Percentiles rank a stretch among this genome's conserved stretches.
Conservation (phyloP, 106 monocot species). For the Acorus gramineus region DNA sequence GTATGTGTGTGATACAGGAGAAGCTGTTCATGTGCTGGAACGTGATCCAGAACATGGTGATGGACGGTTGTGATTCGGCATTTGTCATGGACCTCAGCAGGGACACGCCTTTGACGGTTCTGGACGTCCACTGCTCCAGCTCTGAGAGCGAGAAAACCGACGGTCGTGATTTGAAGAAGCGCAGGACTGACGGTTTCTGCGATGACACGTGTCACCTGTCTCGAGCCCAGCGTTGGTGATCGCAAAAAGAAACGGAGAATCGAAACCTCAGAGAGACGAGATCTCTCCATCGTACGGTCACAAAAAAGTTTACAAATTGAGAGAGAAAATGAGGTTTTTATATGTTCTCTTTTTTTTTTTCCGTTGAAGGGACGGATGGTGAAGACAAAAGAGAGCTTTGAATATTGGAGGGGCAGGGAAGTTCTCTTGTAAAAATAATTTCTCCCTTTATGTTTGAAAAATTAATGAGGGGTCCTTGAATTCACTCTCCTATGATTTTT, state of each 20-base stretch:
- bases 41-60: conserved; percentile 14
- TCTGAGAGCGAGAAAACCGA: conserved; percentile 46
- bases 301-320: neutral
- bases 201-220: neutral
- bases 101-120: conserved; percentile 49
- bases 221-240: neutral
- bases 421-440: neutral
- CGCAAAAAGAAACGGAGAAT: neutral
- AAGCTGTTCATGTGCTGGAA: conserved; percentile 29
- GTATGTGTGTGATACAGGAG: conserved; percentile 16
- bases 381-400: conserved; percentile 7
- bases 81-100: conserved; percentile 16
- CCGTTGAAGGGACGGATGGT: neutral
- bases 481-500: too few relatives aligned
- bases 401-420: neutral
- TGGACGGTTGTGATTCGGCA: conserved; percentile 10
- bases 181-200: neutral
- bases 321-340: neutral
- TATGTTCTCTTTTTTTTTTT: neutral
- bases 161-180: conserved; percentile 23
- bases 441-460: neutral
- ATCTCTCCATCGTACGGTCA: too few relatives aligned
- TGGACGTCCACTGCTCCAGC: conserved; percentile 26
- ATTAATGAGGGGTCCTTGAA: neutral
- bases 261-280: neutral